Evolutionary conservation across 2,329 filamentous ascomycete species (phyloP), one percentile per base, ranked within the genome.

Genomic region (Xylaria sp.): DNA sequence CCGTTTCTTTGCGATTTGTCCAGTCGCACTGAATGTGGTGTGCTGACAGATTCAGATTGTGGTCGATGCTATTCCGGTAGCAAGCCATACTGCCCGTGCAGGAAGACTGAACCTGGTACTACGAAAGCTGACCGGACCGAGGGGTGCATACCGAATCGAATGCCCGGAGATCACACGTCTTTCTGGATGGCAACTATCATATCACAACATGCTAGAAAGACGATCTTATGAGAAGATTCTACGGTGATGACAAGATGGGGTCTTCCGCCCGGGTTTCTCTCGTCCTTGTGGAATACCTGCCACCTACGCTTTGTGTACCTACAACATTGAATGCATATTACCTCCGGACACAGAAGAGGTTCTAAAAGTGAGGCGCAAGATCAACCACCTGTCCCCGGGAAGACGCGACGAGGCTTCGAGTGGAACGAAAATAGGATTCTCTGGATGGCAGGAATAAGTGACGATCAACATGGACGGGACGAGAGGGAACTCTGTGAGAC

Each of bases 21-120:
- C 59, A 59, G 61, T 59, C 55, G 61, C 60, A 42, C 61, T 52
- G 57, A 13, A 49, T 35, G 44, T 9, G 46, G 52, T 44, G 42
- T 50, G 52, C 42, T 30, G 42, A 23, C 23, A 52, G 18, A 55
- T 46, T 44, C 35, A n/a, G 10, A 49, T 5, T 42, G 11, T 42
- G 37, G 37, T 30, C 23, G 23, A 30, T 30, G 23, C 23, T 30
- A 30, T 5, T 30, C 37, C 37, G 4, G 37, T 3, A 42, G 11
- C 37, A 30, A 30, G 4, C 23, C 23, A 30, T 30, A 30, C 23
- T 42, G 37, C 37, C 37, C 37, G 37, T 42, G 37, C 8, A 6
- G 11, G 37, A 42, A 10, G 37, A 42, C 11, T 42, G 37, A 42
- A 42, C 37, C 37, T 42, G 37, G 37, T 1, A 42, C 11, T 1